Percentiles rank a stretch among this genome's conserved stretches.
These are phyloP conservation scores for Populus alba DNA, from an alignment of 345 rosid genomes.

Conservation along the genomic window DNA sequence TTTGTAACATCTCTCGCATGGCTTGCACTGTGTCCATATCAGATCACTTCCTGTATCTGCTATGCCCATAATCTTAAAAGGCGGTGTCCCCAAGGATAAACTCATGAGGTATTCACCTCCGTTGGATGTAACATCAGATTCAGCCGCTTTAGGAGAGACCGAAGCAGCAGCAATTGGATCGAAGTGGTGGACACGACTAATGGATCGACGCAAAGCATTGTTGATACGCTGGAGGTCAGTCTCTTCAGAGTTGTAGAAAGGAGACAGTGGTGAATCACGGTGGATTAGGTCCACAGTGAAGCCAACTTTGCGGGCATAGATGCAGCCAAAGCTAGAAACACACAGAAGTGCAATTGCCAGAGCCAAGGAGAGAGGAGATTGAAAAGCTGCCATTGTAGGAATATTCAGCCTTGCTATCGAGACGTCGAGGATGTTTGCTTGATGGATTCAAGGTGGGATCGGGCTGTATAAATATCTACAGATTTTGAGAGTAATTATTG, in stretches of 20 bases:
- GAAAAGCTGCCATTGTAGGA: background rate
- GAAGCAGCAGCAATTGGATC: background rate
- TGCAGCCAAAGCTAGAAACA: background rate
- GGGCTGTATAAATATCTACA: background rate
- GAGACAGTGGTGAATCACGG: conserved; percentile 34
- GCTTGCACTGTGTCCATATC: conserved; percentile 26
- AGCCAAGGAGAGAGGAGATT: background rate
- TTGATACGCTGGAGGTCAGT: background rate
- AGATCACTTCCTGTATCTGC: conserved; percentile 31
- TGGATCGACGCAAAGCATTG: conserved; percentile 21
- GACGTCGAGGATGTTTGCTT: background rate
- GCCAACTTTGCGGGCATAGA: conserved; percentile 1
- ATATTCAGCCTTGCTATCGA: background rate
- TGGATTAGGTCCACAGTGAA: conserved; percentile 30
- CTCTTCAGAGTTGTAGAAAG: conserved; percentile 18
- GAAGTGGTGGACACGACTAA: conserved; percentile 4
- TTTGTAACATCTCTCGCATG: conserved; percentile 8
- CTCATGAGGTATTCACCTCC: conserved; percentile 19
- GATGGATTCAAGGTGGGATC: background rate
- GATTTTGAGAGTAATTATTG: no score
- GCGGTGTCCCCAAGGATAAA: conserved; percentile 19
- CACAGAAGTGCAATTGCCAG: background rate
- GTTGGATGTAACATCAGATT: background rate
- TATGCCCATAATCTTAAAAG: conserved; percentile 8
- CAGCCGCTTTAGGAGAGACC: background rate